phyloP scores from a whole-genome alignment of 148 eudicot genomes.

The Linanthus parryae region DNA sequence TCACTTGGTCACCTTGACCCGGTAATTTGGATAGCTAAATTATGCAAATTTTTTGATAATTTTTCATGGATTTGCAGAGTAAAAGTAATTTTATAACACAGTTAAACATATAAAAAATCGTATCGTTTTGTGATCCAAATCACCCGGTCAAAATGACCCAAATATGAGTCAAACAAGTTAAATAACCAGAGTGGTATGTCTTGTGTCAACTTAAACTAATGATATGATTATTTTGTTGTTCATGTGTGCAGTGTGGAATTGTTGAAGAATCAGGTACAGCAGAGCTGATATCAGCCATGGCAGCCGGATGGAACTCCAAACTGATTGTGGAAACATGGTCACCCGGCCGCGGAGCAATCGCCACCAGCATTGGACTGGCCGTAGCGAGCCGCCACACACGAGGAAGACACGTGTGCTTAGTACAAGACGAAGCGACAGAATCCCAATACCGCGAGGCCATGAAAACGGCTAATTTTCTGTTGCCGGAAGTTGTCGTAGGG shows the following conservation, averaged over 20 bases:
- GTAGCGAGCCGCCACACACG: slow-evolving; percentile 55
- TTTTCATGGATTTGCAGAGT: too few species aligned
- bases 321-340: slow-evolving; percentile 74
- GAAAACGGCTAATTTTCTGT: slow-evolving; percentile 18
- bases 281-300: slow-evolving; percentile 91
- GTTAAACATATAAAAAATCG: too few species aligned
- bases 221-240: too few species aligned
- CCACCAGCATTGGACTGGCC: slow-evolving; percentile 61
- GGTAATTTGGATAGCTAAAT: too few species aligned
- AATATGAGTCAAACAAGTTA: too few species aligned
- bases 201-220: too few species aligned
- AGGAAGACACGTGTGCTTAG: slow-evolving; percentile 79
- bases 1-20: too few species aligned
- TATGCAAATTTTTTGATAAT: too few species aligned
- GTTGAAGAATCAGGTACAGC: slow-evolving; percentile 66
- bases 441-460: slow-evolving; percentile 36
- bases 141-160: too few species aligned
- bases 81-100: too few species aligned
- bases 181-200: too few species aligned
- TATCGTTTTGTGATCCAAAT: too few species aligned
- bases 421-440: slow-evolving; percentile 51
- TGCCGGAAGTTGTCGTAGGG: slow-evolving; percentile 49
- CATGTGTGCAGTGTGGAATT: slow-evolving; percentile 47
- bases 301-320: slow-evolving; percentile 85
- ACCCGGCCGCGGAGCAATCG: slow-evolving; percentile 34